Conservation (phyloP, 129 eudicot species). For the Cynara cardunculus region DNA sequence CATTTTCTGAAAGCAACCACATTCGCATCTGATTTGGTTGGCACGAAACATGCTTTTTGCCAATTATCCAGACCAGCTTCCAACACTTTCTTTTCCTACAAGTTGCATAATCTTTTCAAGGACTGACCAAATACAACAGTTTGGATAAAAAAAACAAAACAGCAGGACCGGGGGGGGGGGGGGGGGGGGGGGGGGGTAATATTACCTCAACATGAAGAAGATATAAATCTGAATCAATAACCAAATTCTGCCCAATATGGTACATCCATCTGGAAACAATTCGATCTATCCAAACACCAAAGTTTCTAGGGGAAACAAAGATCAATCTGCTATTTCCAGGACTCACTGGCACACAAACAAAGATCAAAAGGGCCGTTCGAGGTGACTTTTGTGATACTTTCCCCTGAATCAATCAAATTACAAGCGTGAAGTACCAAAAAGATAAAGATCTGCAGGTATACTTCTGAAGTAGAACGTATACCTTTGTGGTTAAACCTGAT, state of each 20-base stretch:
- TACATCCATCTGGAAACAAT: conserved; percentile 75
- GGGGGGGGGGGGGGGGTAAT: background rate
- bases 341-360: conserved; percentile 78
- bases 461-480: conserved; percentile 6
- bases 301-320: conserved; percentile 64
- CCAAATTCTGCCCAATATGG: conserved; percentile 69
- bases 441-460: background rate
- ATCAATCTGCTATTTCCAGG: conserved; percentile 88
- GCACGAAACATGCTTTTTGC: conserved; percentile 75
- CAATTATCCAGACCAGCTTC: conserved; percentile 60
- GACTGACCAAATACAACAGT: background rate
- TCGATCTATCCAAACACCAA: conserved; percentile 62
- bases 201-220: conserved; percentile 87
- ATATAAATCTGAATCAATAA: conserved; percentile 80
- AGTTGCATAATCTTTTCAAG: conserved; percentile 11
- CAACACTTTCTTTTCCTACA: conserved; percentile 64
- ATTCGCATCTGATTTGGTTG: conserved; percentile 75
- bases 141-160: background rate
- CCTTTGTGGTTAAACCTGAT: conserved; percentile 38
- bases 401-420: conserved; percentile 28
- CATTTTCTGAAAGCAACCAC: conserved; percentile 73
- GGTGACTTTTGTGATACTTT: conserved; percentile 14
- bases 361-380: conserved; percentile 38
- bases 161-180: background rate
- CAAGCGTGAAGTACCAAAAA: background rate